phyloP scores from a whole-genome alignment of 768 basidiomycete genomes.

The Lactifluus hygrophoroides region DNA sequence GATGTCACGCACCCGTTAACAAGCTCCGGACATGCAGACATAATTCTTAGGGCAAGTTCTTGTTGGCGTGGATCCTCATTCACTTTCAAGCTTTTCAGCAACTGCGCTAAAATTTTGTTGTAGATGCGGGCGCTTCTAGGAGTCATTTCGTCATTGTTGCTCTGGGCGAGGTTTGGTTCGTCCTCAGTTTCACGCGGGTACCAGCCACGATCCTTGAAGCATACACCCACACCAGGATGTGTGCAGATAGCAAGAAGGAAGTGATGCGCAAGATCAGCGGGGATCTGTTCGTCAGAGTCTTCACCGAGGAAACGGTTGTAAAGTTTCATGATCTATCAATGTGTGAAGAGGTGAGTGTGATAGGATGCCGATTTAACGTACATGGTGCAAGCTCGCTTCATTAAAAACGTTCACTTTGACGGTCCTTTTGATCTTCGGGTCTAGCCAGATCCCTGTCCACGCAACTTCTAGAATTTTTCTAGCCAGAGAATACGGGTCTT shows the following conservation, averaged over 20 bases:
- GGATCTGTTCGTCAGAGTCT: slow-evolving; percentile 44
- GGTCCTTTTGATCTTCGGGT: slow-evolving; percentile 61
- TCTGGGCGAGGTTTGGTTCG: slow-evolving; percentile 28
- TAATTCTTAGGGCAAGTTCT: slow-evolving; percentile 72
- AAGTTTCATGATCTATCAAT: slow-evolving; percentile 55
- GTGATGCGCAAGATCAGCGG: slow-evolving; percentile 76
- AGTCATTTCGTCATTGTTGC: slow-evolving; percentile 32
- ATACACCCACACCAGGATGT: slow-evolving; percentile 73
- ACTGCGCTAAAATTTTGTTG: slow-evolving; percentile 75
- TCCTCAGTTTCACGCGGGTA: slow-evolving; percentile 61
- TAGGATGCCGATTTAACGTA: slow-evolving; percentile 26
- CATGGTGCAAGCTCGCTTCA: slow-evolving; percentile 55
- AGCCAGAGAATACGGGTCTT: slow-evolving; percentile 56
- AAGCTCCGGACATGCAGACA: slow-evolving; percentile 80
- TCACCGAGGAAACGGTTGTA: slow-evolving; percentile 55
- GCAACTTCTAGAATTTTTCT: slow-evolving; percentile 60
- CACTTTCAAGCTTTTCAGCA: slow-evolving; percentile 70
- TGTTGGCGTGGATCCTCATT: slow-evolving; percentile 84
- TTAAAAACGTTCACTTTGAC: slow-evolving; percentile 65
- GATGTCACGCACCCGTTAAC: slow-evolving; percentile 52
- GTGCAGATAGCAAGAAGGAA: slow-evolving; percentile 82
- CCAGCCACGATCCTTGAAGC: slow-evolving; percentile 87
- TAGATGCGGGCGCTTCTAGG: slow-evolving; percentile 46
- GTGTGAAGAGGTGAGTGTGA: background rate
- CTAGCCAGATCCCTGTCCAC: slow-evolving; percentile 73